Evolutionary conservation across 768 basidiomycete species (phyloP).

Genomic region (Lactarius pseudohatsudake): DNA sequence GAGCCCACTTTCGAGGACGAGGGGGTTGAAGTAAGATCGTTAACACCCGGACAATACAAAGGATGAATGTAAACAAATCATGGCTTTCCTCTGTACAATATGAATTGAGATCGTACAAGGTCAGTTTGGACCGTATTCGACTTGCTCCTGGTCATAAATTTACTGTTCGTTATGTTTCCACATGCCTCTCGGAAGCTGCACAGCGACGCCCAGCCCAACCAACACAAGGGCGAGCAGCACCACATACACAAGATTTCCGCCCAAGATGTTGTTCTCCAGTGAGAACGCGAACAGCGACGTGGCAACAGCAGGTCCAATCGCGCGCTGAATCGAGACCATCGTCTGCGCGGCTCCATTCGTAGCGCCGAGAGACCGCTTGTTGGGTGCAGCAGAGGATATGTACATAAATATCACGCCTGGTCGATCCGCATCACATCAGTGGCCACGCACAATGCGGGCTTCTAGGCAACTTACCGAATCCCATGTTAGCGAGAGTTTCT

Average conservation of each 20-base stretch:
- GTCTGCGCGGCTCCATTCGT: slow-evolving; percentile 56
- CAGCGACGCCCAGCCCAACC: slow-evolving; percentile 9
- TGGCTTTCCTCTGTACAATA: too few relatives aligned
- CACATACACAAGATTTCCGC: slow-evolving; percentile 38
- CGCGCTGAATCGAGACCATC: slow-evolving; percentile 40
- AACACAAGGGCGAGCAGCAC: not conserved
- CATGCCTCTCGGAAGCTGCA: slow-evolving; percentile 12
- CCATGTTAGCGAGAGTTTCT: slow-evolving; percentile 13
- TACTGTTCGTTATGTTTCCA: slow-evolving; percentile 5
- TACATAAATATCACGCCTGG: slow-evolving; percentile 69
- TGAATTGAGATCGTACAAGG: too few relatives aligned
- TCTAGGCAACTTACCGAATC: slow-evolving; percentile 8
- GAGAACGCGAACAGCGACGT: slow-evolving; percentile 71
- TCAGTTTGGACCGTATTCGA: too few relatives aligned
- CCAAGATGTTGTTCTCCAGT: slow-evolving; percentile 45
- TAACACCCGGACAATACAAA: too few relatives aligned
- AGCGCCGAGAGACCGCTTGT: slow-evolving; percentile 61
- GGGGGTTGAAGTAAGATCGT: too few relatives aligned
- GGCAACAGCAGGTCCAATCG: slow-evolving; percentile 53
- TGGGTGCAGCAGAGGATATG: slow-evolving; percentile 63
- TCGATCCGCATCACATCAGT: slow-evolving; percentile 20
- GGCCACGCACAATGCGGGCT: not conserved
- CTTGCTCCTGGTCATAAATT: too few relatives aligned
- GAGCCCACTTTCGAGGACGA: too few relatives aligned
- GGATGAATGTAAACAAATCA: too few relatives aligned